These are phyloP conservation scores for Euphrasia arctica DNA, from an alignment of 305 asterid genomes.

Conservation along the genomic window DNA sequence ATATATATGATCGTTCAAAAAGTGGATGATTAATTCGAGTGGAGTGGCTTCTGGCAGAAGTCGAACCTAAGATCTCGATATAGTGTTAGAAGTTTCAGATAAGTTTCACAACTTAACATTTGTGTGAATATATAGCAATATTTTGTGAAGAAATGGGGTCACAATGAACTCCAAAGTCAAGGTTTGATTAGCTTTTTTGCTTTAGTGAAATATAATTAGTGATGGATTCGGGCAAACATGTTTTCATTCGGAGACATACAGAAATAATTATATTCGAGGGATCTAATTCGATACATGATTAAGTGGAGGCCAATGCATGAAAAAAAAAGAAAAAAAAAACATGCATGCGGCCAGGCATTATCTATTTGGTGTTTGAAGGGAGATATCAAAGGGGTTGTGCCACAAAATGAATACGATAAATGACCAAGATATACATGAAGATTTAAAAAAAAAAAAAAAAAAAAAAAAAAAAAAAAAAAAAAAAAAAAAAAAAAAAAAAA, in stretches of 20 bases:
- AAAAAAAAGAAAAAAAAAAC: slow-evolving; percentile 4
- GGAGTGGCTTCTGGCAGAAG: no score
- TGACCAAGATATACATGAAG: no score
- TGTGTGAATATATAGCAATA: no score
- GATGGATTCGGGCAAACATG: slow-evolving; percentile 14
- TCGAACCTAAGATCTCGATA: no score
- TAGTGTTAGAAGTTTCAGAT: no score
- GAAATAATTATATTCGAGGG: slow-evolving; percentile 23
- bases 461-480: no score
- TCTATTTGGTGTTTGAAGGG: slow-evolving; percentile 27
- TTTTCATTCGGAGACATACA: slow-evolving; percentile 15
- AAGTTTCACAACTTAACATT: no score
- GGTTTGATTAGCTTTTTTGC: slow-evolving; percentile 31
- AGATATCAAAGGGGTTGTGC: neutral
- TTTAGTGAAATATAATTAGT: slow-evolving; percentile 24
- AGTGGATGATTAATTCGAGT: no score
- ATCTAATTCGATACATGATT: slow-evolving; percentile 38
- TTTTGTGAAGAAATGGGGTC: slow-evolving; percentile 31
- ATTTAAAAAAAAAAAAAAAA: no score
- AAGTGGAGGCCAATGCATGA: slow-evolving; percentile 30
- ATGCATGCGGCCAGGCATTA: slow-evolving; percentile 23
- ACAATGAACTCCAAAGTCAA: slow-evolving; percentile 37
- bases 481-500: no score
- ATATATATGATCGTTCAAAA: no score
- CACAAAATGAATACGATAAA: no score